Evolutionary conservation across 148 eudicot species (phyloP), one percentile per base, ranked within the genome.

Genomic region (Fagopyrum esculentum): DNA sequence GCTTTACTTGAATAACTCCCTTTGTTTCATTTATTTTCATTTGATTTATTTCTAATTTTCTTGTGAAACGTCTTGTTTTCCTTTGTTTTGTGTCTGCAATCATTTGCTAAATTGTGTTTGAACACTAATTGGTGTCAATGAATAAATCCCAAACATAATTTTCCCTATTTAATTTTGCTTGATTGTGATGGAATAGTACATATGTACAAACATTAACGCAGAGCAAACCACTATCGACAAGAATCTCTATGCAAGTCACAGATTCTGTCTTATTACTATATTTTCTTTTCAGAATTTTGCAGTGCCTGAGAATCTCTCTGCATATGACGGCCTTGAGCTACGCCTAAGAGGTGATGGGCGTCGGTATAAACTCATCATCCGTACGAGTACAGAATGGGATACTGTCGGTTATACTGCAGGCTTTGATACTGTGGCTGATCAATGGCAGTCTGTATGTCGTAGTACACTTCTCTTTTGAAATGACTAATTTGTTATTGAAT

Each of bases 341-440:
- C 84, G 89, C 48, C 77, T 96, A 19, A 92, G 91, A 86, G 99
- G 99, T 75, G 94, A 89, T 79, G 97, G 98, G 50, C 88, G 86
- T 47, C 89, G 99, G 6, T 96, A 92, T 81, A 96, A 96, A 75
- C 85, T 96, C 76, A 90, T 96, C 59, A 72, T 92, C 69, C 97
- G 99, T 71, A 96, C 97, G 19, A 96, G 98, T 80, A 78, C 82
- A 73, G 98, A 96, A 73, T 96, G 99, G 99, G 99, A 96, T 79
- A 92, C 97, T 74, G 87, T 92, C 59, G 99, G 97, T 64, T 96
- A 96, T 76, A 96, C 99, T 19, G 79, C 84, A 70, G 63, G 92
- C 78, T 92, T 96, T 80, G 97, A 92, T 85, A 96, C 98, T 29
- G 79, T 87, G n/a, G 88, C 88, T 75, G 97, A 90, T 78, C 97